Percentiles rank a stretch among this genome's conserved stretches.
Evolutionary conservation across 2,329 filamentous ascomycete species (phyloP).

Genomic region (Trichophyton mentagrophytes): DNA sequence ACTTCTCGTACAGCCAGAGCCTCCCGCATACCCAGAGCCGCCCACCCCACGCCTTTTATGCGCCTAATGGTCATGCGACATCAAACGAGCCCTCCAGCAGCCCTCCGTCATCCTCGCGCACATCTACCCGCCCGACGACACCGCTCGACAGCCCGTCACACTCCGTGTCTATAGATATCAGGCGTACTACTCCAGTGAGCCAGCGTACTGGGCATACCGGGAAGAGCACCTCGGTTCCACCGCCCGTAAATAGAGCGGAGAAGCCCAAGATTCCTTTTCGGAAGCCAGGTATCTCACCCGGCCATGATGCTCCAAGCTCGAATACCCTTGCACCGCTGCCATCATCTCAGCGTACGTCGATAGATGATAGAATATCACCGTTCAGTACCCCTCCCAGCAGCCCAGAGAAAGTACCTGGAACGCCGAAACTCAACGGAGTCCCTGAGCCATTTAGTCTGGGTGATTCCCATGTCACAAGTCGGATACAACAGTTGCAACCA

Average conservation of each 20-base stretch:
- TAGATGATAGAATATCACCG: constrained; percentile 51
- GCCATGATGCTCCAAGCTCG: constrained; percentile 16
- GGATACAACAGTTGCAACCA: not conserved
- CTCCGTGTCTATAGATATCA: constrained; percentile 20
- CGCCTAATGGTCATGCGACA: constrained; percentile 12
- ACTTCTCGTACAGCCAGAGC: not conserved
- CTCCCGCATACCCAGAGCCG: not conserved
- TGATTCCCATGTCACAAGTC: not conserved
- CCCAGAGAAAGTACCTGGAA: constrained; percentile 39
- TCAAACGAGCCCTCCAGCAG: constrained; percentile 1
- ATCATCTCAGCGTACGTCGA: constrained; percentile 14
- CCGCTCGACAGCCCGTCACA: constrained; percentile 37
- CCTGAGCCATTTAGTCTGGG: not conserved
- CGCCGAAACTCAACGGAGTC: not conserved
- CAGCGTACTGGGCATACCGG: constrained; percentile 19
- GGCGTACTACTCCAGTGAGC: not conserved
- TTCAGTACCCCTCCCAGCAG: constrained; percentile 79
- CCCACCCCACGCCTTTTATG: constrained; percentile 11
- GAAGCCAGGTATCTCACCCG: constrained; percentile 23
- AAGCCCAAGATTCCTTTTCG: constrained; percentile 56
- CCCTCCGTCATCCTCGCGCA: not conserved
- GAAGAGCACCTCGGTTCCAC: constrained; percentile 43
- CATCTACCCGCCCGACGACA: constrained; percentile 21
- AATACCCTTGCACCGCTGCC: constrained; percentile 19
- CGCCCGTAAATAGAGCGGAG: constrained; percentile 66